Percentiles rank a stretch among this genome's conserved stretches.
Evolutionary conservation across 2,329 filamentous ascomycete genomes (phyloP).

Genomic region (Cercospora zeae-maydis): DNA sequence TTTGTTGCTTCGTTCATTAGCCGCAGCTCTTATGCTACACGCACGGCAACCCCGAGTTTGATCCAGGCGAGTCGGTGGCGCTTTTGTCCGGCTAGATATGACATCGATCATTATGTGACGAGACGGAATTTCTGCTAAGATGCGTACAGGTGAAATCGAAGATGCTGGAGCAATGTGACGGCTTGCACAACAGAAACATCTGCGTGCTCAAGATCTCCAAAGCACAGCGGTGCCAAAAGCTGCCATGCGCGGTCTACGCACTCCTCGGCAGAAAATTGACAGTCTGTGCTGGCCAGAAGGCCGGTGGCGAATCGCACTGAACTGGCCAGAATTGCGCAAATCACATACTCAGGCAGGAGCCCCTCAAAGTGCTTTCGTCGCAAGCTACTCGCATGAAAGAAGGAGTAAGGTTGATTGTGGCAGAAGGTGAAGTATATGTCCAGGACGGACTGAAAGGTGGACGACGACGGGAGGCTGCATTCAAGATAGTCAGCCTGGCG

Average conservation of each 20-base stretch:
- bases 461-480: not conserved
- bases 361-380: not conserved
- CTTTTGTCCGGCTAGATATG: not conserved
- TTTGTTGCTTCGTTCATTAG: not conserved
- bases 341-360: not conserved
- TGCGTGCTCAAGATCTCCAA: not conserved
- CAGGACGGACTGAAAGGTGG: not conserved
- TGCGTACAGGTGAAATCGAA: not conserved
- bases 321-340: not conserved
- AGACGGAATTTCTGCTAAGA: not conserved
- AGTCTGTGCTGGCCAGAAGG: not conserved
- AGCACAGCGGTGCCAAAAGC: not conserved
- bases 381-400: not conserved
- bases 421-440: constrained; percentile 6
- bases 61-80: not conserved
- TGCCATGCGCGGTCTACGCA: not conserved
- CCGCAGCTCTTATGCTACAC: not conserved
- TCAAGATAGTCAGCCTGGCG: not conserved
- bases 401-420: constrained; percentile 4
- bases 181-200: not conserved
- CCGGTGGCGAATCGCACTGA: not conserved
- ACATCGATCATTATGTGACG: not conserved
- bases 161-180: not conserved
- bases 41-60: constrained; percentile 1
- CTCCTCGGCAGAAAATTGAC: not conserved